Base-by-base conservation (phyloP, 768 basidiomycete species). In the Goffeauzyma gilvescens region DNA sequence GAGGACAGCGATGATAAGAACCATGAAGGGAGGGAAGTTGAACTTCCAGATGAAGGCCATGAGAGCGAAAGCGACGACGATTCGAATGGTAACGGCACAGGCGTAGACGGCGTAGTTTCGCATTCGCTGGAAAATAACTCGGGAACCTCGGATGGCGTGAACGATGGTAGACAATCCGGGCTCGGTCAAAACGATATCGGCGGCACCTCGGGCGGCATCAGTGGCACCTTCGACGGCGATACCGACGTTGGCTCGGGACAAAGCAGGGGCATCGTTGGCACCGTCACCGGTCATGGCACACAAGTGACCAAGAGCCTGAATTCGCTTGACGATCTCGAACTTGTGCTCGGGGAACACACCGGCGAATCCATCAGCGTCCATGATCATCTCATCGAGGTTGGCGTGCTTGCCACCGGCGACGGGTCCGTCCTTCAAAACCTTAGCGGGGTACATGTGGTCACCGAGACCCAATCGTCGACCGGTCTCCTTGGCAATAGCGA, bases 311-410 rank as follows among this genome's bases (percentile, higher is more conserved):
- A 95, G 79, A 62, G 77, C 84, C 63, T 96, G 90, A 42, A 96
- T 78, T 54, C 89, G 83, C 71, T 90, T 93, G 70, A 96, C 90
- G 50, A 96, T 96, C 67, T 96, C 90, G 64, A 90, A 96, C 74
- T 95, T 95, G 81, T 93, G 90, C 68, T 90, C 89, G 44, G 87
- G 87, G 84, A 90, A 96, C 52, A 90, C 89, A 63, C 90, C 90
- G 33, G 90, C 90, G 67, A 96, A 96, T 55, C 90, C 90, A 66
- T 96, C 90, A 22, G 90, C 90, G 58, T 95, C 90, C 77, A 96
- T 78, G 63, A 96, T 95, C 87, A 96, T 93, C 65, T 89, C 86
- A 55, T 96, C 89, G 57, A 96, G 75, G 41, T 69, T 73, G 41
- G 69, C 67, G 70, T 84, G 79, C 69, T 79, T 81, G 69, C 79